These are phyloP conservation scores for Coniochaeta ligniaria DNA, from an alignment of 2,329 filamentous ascomycete genomes.

Conservation along the genomic window DNA sequence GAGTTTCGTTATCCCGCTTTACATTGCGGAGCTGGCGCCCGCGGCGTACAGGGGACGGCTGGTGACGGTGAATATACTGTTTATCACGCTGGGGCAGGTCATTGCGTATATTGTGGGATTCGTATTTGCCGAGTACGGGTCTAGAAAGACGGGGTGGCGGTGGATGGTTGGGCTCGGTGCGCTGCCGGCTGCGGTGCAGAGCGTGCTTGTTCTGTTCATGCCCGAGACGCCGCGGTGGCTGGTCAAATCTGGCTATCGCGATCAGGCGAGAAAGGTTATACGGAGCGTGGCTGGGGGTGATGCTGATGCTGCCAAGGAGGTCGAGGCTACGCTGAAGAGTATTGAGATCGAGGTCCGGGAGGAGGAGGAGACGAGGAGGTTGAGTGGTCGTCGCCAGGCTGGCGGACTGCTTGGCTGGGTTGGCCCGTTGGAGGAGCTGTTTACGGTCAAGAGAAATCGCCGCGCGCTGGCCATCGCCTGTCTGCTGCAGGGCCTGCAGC, in stretches of 20 bases:
- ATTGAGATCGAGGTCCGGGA: conserved; percentile 72
- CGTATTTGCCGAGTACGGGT: conserved; percentile 53
- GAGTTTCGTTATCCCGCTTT: conserved; percentile 78
- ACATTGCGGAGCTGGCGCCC: conserved; percentile 81
- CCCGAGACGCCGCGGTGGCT: conserved; percentile 89
- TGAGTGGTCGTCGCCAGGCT: conserved; percentile 24
- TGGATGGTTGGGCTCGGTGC: conserved; percentile 89
- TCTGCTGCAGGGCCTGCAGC: conserved; percentile 79
- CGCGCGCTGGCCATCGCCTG: conserved; percentile 80
- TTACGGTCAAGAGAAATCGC: conserved; percentile 55
- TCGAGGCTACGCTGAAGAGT: conserved; percentile 44
- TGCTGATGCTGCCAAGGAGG: conserved; percentile 28
- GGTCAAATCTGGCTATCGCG: conserved; percentile 57
- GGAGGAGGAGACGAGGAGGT: conserved; percentile 46
- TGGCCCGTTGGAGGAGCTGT: conserved; percentile 44
- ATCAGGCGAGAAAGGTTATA: conserved; percentile 59
- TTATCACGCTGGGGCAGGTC: conserved; percentile 83
- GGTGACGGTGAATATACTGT: conserved; percentile 74
- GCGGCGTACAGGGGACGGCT: conserved; percentile 68
- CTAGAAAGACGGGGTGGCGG: conserved; percentile 61
- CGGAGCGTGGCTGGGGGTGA: conserved; percentile 51
- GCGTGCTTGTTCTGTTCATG: conserved; percentile 60
- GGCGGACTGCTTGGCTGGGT: conserved; percentile 26
- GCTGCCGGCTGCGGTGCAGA: conserved; percentile 66
- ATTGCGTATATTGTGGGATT: conserved; percentile 82